These are phyloP conservation scores for Blastomyces parvus DNA, from an alignment of 2,329 filamentous ascomycete genomes.

Conservation along the genomic window DNA sequence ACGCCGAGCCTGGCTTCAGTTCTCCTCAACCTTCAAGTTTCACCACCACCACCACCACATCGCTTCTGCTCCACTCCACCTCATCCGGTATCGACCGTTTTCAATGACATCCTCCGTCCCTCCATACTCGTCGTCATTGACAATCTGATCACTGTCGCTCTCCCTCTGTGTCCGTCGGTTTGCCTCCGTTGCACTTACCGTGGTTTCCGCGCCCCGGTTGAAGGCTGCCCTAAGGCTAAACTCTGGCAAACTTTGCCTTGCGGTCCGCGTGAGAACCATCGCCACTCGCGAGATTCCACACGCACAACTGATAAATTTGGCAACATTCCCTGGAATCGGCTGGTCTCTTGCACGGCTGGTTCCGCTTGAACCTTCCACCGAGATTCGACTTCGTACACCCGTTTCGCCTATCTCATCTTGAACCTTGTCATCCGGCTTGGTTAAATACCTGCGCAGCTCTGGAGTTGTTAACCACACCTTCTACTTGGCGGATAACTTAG, in stretches of 20 bases:
- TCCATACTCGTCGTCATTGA: background rate
- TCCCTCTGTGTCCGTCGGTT: background rate
- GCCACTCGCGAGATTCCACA: background rate
- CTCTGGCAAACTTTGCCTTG: background rate
- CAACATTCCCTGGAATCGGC: too few relatives aligned
- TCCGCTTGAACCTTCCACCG: background rate
- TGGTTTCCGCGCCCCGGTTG: background rate
- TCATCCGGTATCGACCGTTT: background rate
- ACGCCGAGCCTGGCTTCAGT: background rate
- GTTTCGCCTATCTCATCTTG: background rate
- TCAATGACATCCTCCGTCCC: background rate
- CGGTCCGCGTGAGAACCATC: background rate
- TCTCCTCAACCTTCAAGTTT: background rate
- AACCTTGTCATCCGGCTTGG: background rate
- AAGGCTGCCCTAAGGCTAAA: background rate
- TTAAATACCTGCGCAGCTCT: background rate
- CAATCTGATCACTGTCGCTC: background rate
- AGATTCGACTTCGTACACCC: too few relatives aligned
- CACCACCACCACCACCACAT: background rate
- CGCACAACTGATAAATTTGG: background rate
- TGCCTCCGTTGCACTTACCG: background rate
- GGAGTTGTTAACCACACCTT: background rate
- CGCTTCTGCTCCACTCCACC: background rate
- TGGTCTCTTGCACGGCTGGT: background rate
- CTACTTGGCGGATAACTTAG: background rate